phyloP scores from a whole-genome alignment of 2,329 filamentous ascomycete genomes.

The Alternaria arborescens region DNA sequence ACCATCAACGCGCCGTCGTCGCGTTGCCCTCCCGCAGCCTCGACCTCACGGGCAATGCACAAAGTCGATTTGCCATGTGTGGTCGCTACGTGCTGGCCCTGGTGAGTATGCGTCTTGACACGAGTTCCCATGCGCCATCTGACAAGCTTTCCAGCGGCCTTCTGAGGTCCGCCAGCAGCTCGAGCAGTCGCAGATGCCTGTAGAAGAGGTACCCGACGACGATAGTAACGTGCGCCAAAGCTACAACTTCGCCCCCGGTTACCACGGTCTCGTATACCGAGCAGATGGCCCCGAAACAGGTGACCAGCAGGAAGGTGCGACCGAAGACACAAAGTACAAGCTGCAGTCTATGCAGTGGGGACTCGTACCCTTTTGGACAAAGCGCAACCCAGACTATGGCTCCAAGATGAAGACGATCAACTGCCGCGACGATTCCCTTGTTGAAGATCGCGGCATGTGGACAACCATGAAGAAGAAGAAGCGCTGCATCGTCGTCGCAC shows the following conservation, averaged over 20 bases:
- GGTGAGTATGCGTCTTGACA: constrained; percentile 54
- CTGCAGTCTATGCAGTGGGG: constrained; percentile 97
- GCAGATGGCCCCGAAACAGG: constrained; percentile 73
- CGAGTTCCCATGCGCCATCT: constrained; percentile 7
- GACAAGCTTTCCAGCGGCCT: constrained; percentile 66
- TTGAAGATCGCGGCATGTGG: constrained; percentile 84
- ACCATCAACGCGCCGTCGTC: background rate
- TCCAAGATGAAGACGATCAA: constrained; percentile 90
- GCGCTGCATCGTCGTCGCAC: constrained; percentile 84
- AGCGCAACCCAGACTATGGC: constrained; percentile 78
- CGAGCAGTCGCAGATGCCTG: constrained; percentile 75
- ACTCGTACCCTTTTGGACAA: constrained; percentile 92
- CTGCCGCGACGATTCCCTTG: constrained; percentile 87
- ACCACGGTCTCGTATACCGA: constrained; percentile 84
- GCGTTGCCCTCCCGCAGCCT: too few species aligned
- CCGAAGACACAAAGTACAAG: constrained; percentile 70
- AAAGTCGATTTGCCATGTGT: constrained; percentile 63
- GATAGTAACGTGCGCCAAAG: constrained; percentile 71
- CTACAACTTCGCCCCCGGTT: constrained; percentile 93
- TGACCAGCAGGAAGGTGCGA: constrained; percentile 38
- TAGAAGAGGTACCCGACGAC: constrained; percentile 76
- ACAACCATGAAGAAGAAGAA: constrained; percentile 88
- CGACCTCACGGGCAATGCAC: constrained; percentile 21
- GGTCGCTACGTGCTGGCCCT: constrained; percentile 71
- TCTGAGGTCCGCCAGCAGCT: constrained; percentile 78